These are phyloP conservation scores for Naganishia kalamii DNA, from an alignment of 768 basidiomycete genomes.

Conservation along the genomic window DNA sequence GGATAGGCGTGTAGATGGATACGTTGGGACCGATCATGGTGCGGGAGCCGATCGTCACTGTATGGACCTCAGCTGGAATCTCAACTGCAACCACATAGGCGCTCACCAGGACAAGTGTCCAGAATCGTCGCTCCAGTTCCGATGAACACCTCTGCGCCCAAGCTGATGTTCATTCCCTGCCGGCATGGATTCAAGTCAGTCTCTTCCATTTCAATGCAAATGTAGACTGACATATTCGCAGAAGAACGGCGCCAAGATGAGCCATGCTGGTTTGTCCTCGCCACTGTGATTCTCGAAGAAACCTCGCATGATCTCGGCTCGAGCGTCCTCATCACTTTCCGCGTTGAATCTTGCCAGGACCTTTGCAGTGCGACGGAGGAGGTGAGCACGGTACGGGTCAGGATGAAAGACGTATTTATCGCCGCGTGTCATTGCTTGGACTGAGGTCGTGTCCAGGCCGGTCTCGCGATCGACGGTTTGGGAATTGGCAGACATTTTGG, in stretches of 20 bases:
- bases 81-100: background rate
- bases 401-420: slow-evolving; percentile 16
- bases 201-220: background rate
- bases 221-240: slow-evolving; percentile 37
- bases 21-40: slow-evolving; percentile 44
- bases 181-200: background rate
- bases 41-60: slow-evolving; percentile 41
- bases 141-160: slow-evolving; percentile 34
- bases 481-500: too few species aligned
- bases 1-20: slow-evolving; percentile 35
- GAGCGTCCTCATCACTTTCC: slow-evolving; percentile 21
- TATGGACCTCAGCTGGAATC: slow-evolving; percentile 12
- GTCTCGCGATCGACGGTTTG: background rate
- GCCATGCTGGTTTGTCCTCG: slow-evolving; percentile 20
- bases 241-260: slow-evolving; percentile 29
- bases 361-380: slow-evolving; percentile 21
- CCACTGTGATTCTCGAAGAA: slow-evolving; percentile 18
- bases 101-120: slow-evolving; percentile 39
- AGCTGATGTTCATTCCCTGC: slow-evolving; percentile 18
- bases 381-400: slow-evolving; percentile 31
- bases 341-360: slow-evolving; percentile 29
- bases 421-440: background rate
- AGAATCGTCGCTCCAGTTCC: slow-evolving; percentile 35
- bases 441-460: slow-evolving; percentile 1
- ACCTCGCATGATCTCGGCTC: slow-evolving; percentile 23